Percentiles rank a stretch among this genome's conserved stretches.
phyloP scores from a whole-genome alignment of 164 flowering plant species.

The Dillenia suffruticosa region DNA sequence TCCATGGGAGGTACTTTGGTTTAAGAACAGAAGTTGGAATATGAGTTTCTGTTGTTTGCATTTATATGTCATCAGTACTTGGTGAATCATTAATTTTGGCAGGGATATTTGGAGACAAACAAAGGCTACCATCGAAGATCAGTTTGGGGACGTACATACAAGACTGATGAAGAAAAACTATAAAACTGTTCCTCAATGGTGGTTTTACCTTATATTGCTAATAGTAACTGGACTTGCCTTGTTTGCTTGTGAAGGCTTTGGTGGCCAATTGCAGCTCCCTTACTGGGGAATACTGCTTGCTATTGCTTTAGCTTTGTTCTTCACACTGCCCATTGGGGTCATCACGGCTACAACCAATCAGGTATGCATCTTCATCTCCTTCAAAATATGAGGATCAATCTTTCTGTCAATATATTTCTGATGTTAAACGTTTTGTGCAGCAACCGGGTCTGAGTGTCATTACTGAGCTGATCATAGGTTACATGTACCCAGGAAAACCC shows the following conservation, averaged over 20 bases:
- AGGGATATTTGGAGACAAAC: constrained; percentile 37
- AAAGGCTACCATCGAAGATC: constrained; percentile 18
- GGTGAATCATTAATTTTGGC: not conserved
- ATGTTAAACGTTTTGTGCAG: constrained; percentile 21
- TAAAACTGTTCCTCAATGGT: constrained; percentile 55
- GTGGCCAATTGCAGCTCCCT: constrained; percentile 49
- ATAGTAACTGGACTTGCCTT: constrained; percentile 23
- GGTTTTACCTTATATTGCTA: constrained; percentile 37
- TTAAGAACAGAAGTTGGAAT: not conserved
- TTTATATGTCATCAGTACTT: not conserved
- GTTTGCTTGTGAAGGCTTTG: constrained; percentile 40
- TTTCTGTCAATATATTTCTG: constrained; percentile 2
- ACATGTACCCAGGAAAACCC: constrained; percentile 59
- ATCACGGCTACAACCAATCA: constrained; percentile 57
- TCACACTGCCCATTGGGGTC: constrained; percentile 54
- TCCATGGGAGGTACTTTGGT: constrained; percentile 42
- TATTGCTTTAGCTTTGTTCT: constrained; percentile 29
- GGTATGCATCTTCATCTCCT: constrained; percentile 17
- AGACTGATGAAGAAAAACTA: constrained; percentile 60
- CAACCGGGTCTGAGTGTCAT: constrained; percentile 53
- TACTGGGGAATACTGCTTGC: constrained; percentile 62
- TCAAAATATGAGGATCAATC: not conserved
- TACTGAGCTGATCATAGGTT: constrained; percentile 59
- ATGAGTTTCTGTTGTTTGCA: not conserved
- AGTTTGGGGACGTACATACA: constrained; percentile 38